Conservation (phyloP, 192 early-diverging fungal species). For the Thamnidium elegans region DNA sequence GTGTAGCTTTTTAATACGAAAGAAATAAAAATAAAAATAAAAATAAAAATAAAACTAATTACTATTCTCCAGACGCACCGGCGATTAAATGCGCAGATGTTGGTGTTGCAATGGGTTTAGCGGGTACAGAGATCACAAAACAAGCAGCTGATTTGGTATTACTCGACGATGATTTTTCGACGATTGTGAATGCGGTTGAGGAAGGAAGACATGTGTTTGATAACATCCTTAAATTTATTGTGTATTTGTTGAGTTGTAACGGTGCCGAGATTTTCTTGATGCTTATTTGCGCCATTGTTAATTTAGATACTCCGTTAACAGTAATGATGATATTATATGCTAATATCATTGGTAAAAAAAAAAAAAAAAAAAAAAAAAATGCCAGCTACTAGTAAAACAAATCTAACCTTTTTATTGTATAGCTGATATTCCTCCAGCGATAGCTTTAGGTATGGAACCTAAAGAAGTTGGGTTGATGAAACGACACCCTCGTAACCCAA, state of each 20-base stretch:
- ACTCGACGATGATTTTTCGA: slow-evolving; percentile 93
- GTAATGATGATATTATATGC: slow-evolving; percentile 95
- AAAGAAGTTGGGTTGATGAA: slow-evolving; percentile 82
- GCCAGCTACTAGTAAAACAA: too few species aligned
- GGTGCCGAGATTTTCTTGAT: slow-evolving; percentile 92
- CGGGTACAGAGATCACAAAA: slow-evolving; percentile 96
- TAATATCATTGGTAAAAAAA: slow-evolving; percentile 75
- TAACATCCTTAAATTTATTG: slow-evolving; percentile 97
- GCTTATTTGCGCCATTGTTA: slow-evolving; percentile 69
- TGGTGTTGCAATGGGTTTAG: slow-evolving; percentile 95
- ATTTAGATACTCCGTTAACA: slow-evolving; percentile 81
- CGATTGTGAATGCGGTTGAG: slow-evolving; percentile 89
- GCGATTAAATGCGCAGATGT: slow-evolving; percentile 97
- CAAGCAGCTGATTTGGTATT: slow-evolving; percentile 97
- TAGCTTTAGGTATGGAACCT: slow-evolving; percentile 90
- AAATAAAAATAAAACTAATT: too few species aligned
- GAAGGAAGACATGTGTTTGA: slow-evolving; percentile 95
- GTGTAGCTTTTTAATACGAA: too few species aligned
- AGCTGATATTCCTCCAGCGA: slow-evolving; percentile 94
- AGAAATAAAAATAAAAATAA: too few species aligned
- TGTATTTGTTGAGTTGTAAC: slow-evolving; percentile 93
- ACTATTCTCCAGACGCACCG: slow-evolving; percentile 78
- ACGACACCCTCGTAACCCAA: slow-evolving; percentile 75
- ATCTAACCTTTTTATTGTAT: neutral
- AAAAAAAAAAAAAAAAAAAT: too few species aligned